Evolutionary conservation across 108 stramenopile genomes (phyloP).

Genomic region (Ochromonas danica): DNA sequence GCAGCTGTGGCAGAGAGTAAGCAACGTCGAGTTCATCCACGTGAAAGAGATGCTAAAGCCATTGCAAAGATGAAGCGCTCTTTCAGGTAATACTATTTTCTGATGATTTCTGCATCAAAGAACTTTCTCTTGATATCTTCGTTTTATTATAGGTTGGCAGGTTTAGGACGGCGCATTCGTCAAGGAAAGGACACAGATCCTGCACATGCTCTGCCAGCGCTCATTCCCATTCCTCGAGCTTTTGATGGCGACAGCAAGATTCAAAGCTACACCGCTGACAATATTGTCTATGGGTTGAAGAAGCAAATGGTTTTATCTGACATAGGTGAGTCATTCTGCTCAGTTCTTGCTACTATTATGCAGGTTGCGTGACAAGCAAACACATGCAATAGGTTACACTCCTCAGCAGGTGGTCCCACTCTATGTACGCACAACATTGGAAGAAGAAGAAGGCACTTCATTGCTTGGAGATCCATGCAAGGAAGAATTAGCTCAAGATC

Average conservation of each 20-base stretch:
- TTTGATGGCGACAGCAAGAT: neutral
- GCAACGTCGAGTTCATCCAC: neutral
- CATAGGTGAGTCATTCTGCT: neutral
- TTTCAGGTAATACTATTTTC: neutral
- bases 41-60: neutral
- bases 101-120: neutral
- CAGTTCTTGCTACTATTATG: neutral
- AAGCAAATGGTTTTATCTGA: neutral
- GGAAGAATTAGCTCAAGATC: neutral
- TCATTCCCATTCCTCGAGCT: slow-evolving; percentile 18
- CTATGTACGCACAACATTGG: neutral
- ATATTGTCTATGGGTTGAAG: neutral
- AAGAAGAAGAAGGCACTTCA: neutral
- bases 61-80: neutral
- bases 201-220: neutral
- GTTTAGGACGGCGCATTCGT: neutral
- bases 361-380: neutral
- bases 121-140: neutral
- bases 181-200: neutral
- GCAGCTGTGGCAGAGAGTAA: neutral
- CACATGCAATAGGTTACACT: neutral
- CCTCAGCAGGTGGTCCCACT: neutral
- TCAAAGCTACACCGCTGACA: neutral
- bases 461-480: neutral
- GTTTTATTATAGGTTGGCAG: neutral